Evolutionary conservation across 208 protist genomes (phyloP).

Genomic region (Acanthamoeba rhysodes): DNA sequence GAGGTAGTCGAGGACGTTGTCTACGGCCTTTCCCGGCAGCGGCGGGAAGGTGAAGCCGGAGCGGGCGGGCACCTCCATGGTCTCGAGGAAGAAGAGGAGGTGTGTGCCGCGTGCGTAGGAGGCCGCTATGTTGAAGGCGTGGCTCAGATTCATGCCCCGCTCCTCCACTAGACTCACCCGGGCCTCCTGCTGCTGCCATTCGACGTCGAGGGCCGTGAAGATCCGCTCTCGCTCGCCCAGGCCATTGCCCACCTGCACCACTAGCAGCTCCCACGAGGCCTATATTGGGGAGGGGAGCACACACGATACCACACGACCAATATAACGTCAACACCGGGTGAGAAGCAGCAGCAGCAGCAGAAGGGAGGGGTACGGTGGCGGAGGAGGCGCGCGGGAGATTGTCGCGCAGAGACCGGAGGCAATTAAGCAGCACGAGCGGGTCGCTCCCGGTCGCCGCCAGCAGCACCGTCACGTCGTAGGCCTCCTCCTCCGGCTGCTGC

Average conservation of each 20-base stretch:
- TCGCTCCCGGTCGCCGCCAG: neutral
- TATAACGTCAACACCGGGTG: neutral
- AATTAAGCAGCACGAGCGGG: neutral
- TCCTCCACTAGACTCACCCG: neutral
- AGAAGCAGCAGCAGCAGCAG: neutral
- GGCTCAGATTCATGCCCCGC: neutral
- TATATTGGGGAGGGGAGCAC: neutral
- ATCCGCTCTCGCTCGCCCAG: neutral
- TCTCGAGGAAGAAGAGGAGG: conserved; percentile 26
- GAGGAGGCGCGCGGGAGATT: neutral
- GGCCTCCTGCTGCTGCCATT: neutral
- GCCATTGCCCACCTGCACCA: conserved; percentile 1
- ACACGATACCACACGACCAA: neutral
- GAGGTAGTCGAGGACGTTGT: conserved; percentile 47
- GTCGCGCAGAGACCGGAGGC: neutral
- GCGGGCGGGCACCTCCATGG: neutral
- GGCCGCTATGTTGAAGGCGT: conserved; percentile 22
- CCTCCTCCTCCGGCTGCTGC: too few species aligned
- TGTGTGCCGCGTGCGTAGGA: neutral
- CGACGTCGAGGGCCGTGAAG: neutral
- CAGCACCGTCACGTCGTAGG: neutral
- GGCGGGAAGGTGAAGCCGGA: neutral
- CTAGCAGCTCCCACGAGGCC: conserved; percentile 6
- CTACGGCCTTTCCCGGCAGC: neutral
- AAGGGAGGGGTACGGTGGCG: neutral